These are phyloP conservation scores for Barbatosphaeria neglecta DNA, from an alignment of 495 filamentous ascomycete species.

Conservation along the genomic window DNA sequence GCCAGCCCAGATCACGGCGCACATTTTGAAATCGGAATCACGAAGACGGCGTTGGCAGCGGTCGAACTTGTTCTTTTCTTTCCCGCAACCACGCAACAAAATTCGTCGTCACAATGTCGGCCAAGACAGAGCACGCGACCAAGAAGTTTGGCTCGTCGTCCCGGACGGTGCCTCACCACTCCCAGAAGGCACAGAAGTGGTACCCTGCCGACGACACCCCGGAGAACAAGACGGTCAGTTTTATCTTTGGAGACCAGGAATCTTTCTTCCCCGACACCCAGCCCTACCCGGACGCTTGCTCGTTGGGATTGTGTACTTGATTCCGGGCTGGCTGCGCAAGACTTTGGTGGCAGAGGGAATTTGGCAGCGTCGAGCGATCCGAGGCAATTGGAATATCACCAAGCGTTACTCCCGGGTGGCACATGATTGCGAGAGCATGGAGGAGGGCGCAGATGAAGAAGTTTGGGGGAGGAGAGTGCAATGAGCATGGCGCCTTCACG, in stretches of 20 bases:
- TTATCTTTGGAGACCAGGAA: too few relatives aligned
- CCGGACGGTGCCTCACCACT: conserved; percentile 69
- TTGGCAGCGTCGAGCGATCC: too few relatives aligned
- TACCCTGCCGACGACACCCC: conserved; percentile 93
- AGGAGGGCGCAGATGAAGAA: too few relatives aligned
- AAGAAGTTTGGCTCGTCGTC: conserved; percentile 98
- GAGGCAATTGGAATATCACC: too few relatives aligned
- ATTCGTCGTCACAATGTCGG: conserved; percentile 53
- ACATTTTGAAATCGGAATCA: not conserved
- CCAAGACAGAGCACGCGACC: conserved; percentile 48
- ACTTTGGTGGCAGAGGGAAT: conserved; percentile 9
- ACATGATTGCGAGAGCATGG: too few relatives aligned
- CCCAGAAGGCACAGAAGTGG: conserved; percentile 96
- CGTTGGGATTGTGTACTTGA: too few relatives aligned
- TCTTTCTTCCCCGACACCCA: too few relatives aligned
- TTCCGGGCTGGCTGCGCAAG: conserved; percentile 27
- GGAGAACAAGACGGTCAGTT: conserved; percentile 83
- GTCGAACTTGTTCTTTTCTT: conserved; percentile 10
- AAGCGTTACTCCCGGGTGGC: too few relatives aligned
- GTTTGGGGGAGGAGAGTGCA: too few relatives aligned
- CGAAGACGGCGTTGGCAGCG: not conserved
- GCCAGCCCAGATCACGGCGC: not conserved
- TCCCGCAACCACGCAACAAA: conserved; percentile 15
- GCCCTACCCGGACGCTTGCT: too few relatives aligned
- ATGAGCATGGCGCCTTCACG: too few relatives aligned